phyloP scores from a whole-genome alignment of 257 asterid genomes.

The Fraxinus cuspidata region DNA sequence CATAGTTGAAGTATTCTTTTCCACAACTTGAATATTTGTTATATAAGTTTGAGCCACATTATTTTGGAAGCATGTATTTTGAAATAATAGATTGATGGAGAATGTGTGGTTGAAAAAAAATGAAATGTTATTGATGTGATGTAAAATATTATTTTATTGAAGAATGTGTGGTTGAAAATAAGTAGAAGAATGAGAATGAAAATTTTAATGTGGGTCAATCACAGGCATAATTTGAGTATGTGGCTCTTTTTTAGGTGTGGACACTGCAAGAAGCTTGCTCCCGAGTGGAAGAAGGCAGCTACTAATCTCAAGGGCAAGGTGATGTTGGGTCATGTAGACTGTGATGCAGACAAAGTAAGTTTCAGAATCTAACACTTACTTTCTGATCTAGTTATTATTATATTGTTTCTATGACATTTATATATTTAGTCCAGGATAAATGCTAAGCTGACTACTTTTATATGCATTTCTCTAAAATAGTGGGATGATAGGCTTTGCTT shows the following conservation, averaged over 20 bases:
- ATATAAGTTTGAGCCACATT: no score
- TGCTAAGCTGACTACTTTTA: conserved; percentile 2
- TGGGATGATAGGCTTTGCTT: neutral
- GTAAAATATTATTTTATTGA: no score
- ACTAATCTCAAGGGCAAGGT: conserved; percentile 85
- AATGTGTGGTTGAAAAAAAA: no score
- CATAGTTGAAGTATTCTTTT: neutral
- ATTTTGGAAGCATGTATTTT: no score
- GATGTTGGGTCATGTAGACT: conserved; percentile 96
- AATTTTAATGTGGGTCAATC: no score
- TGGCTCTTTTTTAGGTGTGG: conserved; percentile 70
- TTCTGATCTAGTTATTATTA: conserved; percentile 8
- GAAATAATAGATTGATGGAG: no score
- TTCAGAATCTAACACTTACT: conserved; percentile 16
- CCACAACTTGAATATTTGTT: neutral
- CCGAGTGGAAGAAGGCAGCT: conserved; percentile 99
- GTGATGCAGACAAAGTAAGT: conserved; percentile 89
- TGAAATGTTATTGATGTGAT: no score
- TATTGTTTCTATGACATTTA: neutral
- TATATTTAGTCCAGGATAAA: conserved; percentile 9
- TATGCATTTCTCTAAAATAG: neutral
- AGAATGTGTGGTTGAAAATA: no score
- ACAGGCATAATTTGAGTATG: neutral
- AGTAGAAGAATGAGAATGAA: no score
- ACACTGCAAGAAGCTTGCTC: conserved; percentile 98